Base-by-base conservation (phyloP, 768 basidiomycete genomes). In the Tylopilus sp. region DNA sequence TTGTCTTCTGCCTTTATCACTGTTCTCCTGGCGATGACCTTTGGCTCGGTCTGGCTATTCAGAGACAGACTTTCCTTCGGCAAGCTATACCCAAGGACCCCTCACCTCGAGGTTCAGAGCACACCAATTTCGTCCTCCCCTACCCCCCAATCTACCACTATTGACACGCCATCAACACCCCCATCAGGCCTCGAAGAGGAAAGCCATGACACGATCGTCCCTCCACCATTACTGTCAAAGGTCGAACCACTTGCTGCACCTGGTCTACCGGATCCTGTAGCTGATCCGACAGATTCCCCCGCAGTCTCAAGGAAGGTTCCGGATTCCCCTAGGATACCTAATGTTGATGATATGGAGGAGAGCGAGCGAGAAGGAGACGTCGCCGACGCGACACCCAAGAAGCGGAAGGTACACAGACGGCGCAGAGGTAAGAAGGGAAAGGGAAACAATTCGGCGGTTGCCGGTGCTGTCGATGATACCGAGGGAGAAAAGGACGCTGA, bases 391-490 rank as follows among this genome's bases (percentile, higher is more conserved):
- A 72, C 75, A 0, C 77, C 79, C 0, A 78, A 73, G 22, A 77
- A 75, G 61, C 65, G 72, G 45, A 72, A 72, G 58, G 54, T 53
- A 31, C 68, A 52, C 30, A 63, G 54, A 76, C 76, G 71, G 59
- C 69, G 77, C 36, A 72, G 83, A 50, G 80, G 82, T 29, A 78
- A 77, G 67, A 71, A 79, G 50, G 80, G 78, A 3, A 79, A 78
- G 68, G 81, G 80, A 65, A 66, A 54, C 16, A 58, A 48, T 13
- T 13, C 52, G n/a, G 31, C 43, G 2, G 36, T 29, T 13, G 41
- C 57, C 1, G 57, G 58, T 21, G 45, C 48, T 37, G 58, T 55
- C 7, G 65, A 67, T n/a, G 66, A 61, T 38, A 48, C 44, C 17
- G 66, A 57, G 42, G 65, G 54, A 41, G 67, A 65, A 43, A 68